phyloP scores from a whole-genome alignment of 2,329 filamentous ascomycete genomes.

The Fusarium illudens region DNA sequence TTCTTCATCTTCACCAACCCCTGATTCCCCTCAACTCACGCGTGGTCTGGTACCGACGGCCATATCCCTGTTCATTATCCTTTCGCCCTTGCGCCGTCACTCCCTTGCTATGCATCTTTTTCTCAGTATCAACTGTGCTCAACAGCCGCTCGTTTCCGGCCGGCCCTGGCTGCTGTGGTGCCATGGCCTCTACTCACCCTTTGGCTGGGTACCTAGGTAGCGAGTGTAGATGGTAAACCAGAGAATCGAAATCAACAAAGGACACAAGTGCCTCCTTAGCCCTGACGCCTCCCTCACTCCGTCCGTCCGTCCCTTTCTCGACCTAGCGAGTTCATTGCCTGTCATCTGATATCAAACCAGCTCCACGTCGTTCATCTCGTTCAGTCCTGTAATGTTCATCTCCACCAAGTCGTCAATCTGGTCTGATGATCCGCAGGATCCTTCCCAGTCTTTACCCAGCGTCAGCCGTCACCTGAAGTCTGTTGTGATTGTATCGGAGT shows the following conservation, averaged over 20 bases:
- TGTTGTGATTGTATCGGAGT: conserved; percentile 39
- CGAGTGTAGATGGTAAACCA: conserved; percentile 18
- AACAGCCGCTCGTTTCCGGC: conserved; percentile 19
- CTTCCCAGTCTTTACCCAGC: conserved; percentile 60
- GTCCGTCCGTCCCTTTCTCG: not conserved
- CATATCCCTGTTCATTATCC: not conserved
- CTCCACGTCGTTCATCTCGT: conserved; percentile 51
- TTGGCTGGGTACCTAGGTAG: not conserved
- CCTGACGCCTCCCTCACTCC: conserved; percentile 1
- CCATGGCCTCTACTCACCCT: conserved; percentile 5
- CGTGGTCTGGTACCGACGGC: not conserved
- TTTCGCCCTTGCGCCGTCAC: conserved; percentile 37
- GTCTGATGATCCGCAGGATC: conserved; percentile 63
- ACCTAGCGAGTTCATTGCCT: not conserved
- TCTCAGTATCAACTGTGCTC: conserved; percentile 1
- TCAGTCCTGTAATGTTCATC: conserved; percentile 53
- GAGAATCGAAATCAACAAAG: conserved; percentile 20
- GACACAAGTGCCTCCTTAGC: conserved; percentile 2
- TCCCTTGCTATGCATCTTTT: conserved; percentile 41
- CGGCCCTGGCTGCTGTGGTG: not conserved
- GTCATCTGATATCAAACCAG: conserved; percentile 27
- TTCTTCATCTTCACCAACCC: not conserved
- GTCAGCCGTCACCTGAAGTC: conserved; percentile 40
- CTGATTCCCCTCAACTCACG: not conserved
- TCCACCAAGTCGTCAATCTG: conserved; percentile 61